Conservation (phyloP, 2,329 filamentous ascomycete species). For the Tympanopsis confertula region DNA sequence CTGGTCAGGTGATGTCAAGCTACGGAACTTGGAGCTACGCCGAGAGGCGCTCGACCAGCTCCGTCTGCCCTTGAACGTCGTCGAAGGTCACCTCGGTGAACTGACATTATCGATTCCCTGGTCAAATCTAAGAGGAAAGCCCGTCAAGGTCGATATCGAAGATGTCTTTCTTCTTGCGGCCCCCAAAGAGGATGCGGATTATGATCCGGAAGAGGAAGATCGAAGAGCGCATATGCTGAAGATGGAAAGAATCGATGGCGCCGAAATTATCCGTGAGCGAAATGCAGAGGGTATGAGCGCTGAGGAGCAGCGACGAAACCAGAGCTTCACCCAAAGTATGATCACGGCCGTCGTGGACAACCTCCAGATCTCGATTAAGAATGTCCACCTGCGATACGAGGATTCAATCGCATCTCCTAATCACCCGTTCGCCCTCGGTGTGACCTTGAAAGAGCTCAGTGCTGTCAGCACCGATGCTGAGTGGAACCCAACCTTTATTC, state of each 20-base stretch:
- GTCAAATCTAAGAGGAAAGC: conserved; percentile 90
- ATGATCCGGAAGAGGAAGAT: conserved; percentile 86
- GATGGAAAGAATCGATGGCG: conserved; percentile 96
- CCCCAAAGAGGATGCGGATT: conserved; percentile 88
- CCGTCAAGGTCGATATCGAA: conserved; percentile 88
- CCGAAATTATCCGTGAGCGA: conserved; percentile 83
- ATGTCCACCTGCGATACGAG: conserved; percentile 96
- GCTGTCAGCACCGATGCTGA: conserved; percentile 89
- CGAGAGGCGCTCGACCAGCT: conserved; percentile 94
- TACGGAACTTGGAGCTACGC: conserved; percentile 82
- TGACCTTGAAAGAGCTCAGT: conserved; percentile 92
- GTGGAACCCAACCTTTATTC: conserved; percentile 93
- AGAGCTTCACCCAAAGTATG: conserved; percentile 92
- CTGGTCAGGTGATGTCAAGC: conserved; percentile 95
- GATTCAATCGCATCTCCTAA: conserved; percentile 91
- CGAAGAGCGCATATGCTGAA: conserved; percentile 80
- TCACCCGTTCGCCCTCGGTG: conserved; percentile 83
- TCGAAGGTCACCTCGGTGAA: conserved; percentile 85
- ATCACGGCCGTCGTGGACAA: conserved; percentile 98
- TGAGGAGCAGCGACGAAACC: conserved; percentile 93
- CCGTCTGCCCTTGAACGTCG: conserved; percentile 88
- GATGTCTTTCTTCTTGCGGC: conserved; percentile 93
- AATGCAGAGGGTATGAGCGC: conserved; percentile 85
- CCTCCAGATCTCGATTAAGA: conserved; percentile 92
- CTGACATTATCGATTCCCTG: conserved; percentile 90